A percentile compares a stretch with the other conserved stretches of the same genome.
Evolutionary conservation across 1,284 basidiomycete species (phyloP).

Genomic region (Irpex lacteus): DNA sequence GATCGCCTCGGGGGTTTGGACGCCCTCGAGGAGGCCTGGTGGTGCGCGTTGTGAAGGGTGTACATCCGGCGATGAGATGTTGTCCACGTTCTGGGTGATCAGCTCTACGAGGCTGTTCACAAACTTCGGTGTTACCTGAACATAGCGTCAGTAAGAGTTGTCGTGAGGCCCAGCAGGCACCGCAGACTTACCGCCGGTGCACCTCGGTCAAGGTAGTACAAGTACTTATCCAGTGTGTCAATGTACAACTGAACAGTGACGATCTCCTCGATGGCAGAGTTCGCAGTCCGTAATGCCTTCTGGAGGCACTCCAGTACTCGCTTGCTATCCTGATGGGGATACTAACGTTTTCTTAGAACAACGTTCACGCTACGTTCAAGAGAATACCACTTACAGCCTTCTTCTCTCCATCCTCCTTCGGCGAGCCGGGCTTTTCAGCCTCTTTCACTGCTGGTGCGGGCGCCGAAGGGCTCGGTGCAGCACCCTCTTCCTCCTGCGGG

Average conservation of each 20-base stretch:
- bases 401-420: slow-evolving; percentile 45
- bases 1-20: slow-evolving; percentile 91
- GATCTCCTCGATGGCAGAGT: slow-evolving; percentile 91
- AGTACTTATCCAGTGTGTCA: slow-evolving; percentile 89
- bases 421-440: slow-evolving; percentile 35
- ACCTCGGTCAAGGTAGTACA: slow-evolving; percentile 92
- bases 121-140: slow-evolving; percentile 86
- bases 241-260: slow-evolving; percentile 93
- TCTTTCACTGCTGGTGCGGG: slow-evolving; percentile 23
- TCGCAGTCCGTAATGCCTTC: slow-evolving; percentile 90
- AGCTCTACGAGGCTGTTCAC: slow-evolving; percentile 92
- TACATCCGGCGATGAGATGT: slow-evolving; percentile 78
- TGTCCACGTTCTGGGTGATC: slow-evolving; percentile 88
- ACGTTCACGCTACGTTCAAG: not conserved
- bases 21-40: slow-evolving; percentile 84
- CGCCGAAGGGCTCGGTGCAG: slow-evolving; percentile 5
- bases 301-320: slow-evolving; percentile 94
- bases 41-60: slow-evolving; percentile 80
- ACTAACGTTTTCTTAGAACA: slow-evolving; percentile 38
- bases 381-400: slow-evolving; percentile 55
- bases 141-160: slow-evolving; percentile 9
- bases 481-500: slow-evolving; percentile 33
- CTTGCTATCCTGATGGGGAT: slow-evolving; percentile 90
- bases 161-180: not conserved
- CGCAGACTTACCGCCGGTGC: slow-evolving; percentile 73